Percentiles rank a stretch among this genome's conserved stretches.
Conservation (phyloP, 2,329 filamentous ascomycete species). For the Penicillium sp. region DNA sequence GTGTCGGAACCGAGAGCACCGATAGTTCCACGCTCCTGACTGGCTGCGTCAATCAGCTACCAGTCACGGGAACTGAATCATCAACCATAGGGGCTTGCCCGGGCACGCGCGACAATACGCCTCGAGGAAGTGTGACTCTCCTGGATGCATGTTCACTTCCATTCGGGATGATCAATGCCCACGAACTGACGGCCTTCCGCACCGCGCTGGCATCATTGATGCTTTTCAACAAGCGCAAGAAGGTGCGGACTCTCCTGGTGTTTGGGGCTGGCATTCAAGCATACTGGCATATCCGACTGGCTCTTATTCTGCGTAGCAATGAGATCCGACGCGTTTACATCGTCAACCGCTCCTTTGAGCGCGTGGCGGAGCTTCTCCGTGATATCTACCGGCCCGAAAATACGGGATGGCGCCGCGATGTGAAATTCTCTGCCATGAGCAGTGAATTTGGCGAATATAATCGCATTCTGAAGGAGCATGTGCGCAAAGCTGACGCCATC, state of each 20-base stretch:
- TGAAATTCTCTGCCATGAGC: constrained; percentile 72
- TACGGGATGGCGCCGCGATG: constrained; percentile 64
- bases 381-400: constrained; percentile 58
- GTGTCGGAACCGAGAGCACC: constrained; percentile 23
- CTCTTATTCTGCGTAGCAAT: constrained; percentile 66
- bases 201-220: constrained; percentile 65
- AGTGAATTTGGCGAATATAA: constrained; percentile 70
- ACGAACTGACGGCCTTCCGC: constrained; percentile 70
- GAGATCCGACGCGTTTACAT: constrained; percentile 81
- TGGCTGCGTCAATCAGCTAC: constrained; percentile 37
- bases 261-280: constrained; percentile 90
- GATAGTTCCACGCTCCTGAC: constrained; percentile 35
- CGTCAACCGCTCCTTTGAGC: constrained; percentile 68
- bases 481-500: constrained; percentile 74
- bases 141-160: constrained; percentile 62
- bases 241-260: constrained; percentile 75
- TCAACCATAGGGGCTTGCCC: constrained; percentile 41
- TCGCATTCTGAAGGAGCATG: constrained; percentile 69
- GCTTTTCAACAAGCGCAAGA: constrained; percentile 66
- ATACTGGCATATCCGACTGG: constrained; percentile 89
- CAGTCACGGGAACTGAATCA: constrained; percentile 32
- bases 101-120: constrained; percentile 50
- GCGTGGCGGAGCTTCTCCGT: constrained; percentile 52
- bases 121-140: constrained; percentile 62
- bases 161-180: constrained; percentile 66